Base-by-base conservation (phyloP, 768 basidiomycete species). In the Boletus barrowsii region DNA sequence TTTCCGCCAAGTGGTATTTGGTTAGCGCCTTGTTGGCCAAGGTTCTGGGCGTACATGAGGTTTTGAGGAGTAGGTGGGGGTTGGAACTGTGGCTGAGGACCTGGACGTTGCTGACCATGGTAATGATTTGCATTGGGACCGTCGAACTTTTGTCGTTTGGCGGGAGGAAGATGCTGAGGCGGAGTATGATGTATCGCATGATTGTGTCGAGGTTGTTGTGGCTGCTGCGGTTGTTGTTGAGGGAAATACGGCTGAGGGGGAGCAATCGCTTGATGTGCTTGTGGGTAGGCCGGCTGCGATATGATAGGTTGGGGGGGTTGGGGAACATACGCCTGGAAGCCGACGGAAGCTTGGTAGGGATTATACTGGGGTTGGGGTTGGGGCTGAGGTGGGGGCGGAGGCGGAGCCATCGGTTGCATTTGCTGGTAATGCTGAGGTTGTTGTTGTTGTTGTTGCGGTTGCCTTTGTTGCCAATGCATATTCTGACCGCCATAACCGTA, bases 101-200 rank as follows among this genome's bases (percentile, higher is more conserved):
- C 76, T 18, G 74, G 75, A 15, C 64, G 63, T 46, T 71, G 69
- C 56, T 78, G 81, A 24, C 58, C 64, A 20, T 72, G 70, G 20
- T 69, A 62, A 36, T 70, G 70, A 60, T 73, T 76, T 52, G 79
- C 79, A 57, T 74, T 81, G 2, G 89, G 88, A 5, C 85, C 86
- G 67, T 96, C 94, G 65, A 94, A 94, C 41, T 93, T 82, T 61
- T 87, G 92, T 49, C 94, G 78, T 70, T 97, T 97, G 2, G 93
- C 93, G 3, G 94, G 93, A 10, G 94, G 94, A n/a, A 86, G 76
- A 64, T 91, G 87, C 62, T 89, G 88, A 35, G 87, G 86, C 10
- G 87, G 82, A 0, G 82, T 74, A 58, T 90, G 88, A 59, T 86
- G 79, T 22, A 75, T 49, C 51, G 68, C 72, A 47, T 80, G 81